phyloP scores from a whole-genome alignment of 2,329 filamentous ascomycete genomes.

The Monilinia aucupariae region DNA sequence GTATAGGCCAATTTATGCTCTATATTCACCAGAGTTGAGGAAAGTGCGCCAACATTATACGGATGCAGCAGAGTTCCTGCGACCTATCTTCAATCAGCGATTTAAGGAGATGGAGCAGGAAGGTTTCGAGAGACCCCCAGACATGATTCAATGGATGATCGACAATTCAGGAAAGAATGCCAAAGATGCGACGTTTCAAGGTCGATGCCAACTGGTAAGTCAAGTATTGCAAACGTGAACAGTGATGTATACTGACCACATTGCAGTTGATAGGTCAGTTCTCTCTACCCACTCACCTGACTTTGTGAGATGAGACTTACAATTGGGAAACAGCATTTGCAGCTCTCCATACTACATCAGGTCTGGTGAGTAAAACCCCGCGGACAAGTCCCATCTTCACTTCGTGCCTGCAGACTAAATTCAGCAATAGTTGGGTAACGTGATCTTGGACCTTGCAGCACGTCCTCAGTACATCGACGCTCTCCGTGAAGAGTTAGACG shows the following conservation, averaged over 20 bases:
- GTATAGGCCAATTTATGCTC: constrained; percentile 5
- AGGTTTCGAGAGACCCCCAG: neutral
- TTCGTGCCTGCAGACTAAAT: neutral
- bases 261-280: neutral
- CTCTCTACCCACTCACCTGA: neutral
- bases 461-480: constrained; percentile 40
- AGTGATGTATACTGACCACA: neutral
- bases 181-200: constrained; percentile 7
- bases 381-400: neutral
- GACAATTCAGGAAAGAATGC: constrained; percentile 9
- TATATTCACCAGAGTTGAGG: constrained; percentile 7
- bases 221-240: neutral
- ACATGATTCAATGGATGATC: constrained; percentile 15
- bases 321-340: neutral
- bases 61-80: constrained; percentile 5
- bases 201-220: constrained; percentile 9
- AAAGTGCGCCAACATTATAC: constrained; percentile 10
- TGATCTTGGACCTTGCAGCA: constrained; percentile 46
- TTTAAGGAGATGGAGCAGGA: constrained; percentile 8
- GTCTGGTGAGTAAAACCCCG: neutral
- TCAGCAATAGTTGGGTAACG: constrained; percentile 2
- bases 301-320: neutral
- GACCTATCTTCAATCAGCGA: constrained; percentile 1
- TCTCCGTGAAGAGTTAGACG: constrained; percentile 21
- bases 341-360: constrained; percentile 1